Evolutionary conservation across 2,329 filamentous ascomycete genomes (phyloP), one percentile per base, ranked within the genome.

Genomic region (Amphichorda felina): DNA sequence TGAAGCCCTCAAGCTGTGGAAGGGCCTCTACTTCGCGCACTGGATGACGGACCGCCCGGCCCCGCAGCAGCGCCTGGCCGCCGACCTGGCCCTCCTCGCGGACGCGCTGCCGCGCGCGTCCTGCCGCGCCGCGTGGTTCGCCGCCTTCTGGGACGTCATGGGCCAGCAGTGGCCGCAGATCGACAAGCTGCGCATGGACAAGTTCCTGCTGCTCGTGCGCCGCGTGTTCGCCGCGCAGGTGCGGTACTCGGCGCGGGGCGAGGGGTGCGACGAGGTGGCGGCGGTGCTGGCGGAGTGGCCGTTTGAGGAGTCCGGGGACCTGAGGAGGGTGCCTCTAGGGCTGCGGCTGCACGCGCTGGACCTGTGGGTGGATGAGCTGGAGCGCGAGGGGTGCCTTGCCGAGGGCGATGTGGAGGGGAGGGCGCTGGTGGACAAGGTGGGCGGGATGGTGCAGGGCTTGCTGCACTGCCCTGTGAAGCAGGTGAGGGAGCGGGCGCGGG

Each of bases 11-110:
- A 94, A 94, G 64, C 72, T 96, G 44, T 94, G 87, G 86, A 94
- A 93, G 54, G 89, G 87, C 5, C 73, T 96, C 15, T 95, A 91
- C 66, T 95, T 87, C 68, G 81, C 80, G 51, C 75, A 91, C 50
- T 95, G 86, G 81, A 91, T 94, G 79, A 86, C 81, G 57, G 88
- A 95, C 66, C 83, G 87, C 33, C 80, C 87, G 9, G 63, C 79
- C n/a, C 79, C 83, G 3, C 89, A 95, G 64, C 87, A 94, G 65
- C 73, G 73, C 30, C 80, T 96, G 31, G 82, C 83, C 46, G 63
- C 69, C 45, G 79, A 88, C 42, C 79, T 96, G 37, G 82, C 87
- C 30, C 71, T 61, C 2, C 74, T 95, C 9, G 44, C 54, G 33
- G 67, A 72, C 42, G 60, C n/a, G 68, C 16, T 63, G 89, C 19